Evolutionary conservation across 139 green algal species (phyloP).

Genomic region (Chlorella sp.): DNA sequence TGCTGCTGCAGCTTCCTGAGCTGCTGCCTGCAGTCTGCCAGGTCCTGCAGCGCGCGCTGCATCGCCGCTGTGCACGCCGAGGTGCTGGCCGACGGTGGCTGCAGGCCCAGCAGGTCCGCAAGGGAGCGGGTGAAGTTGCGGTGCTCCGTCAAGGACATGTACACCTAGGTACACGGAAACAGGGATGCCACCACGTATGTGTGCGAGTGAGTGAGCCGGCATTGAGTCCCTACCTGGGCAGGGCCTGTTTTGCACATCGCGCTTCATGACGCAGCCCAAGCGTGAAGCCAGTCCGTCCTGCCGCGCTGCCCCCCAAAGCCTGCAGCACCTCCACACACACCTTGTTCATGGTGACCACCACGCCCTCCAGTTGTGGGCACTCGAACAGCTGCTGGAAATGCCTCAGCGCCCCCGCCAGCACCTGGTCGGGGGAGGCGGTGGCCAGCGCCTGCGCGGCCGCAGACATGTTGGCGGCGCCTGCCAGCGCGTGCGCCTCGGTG

Average conservation of each 20-base stretch:
- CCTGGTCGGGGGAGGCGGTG: constrained; percentile 20
- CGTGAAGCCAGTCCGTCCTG: background rate
- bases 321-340: too few relatives aligned
- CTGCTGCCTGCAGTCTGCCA: background rate
- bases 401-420: constrained; percentile 17
- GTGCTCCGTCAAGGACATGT: constrained; percentile 35
- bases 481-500: background rate
- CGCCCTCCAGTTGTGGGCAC: constrained; percentile 33
- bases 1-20: background rate
- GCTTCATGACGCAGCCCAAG: background rate
- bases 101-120: constrained; percentile 31
- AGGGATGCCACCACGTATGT: too few relatives aligned
- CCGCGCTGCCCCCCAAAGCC: background rate
- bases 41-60: background rate
- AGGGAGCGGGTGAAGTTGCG: constrained; percentile 40
- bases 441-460: constrained; percentile 26
- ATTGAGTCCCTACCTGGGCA: too few relatives aligned
- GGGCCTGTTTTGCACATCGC: too few relatives aligned
- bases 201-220: too few relatives aligned
- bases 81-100: background rate
- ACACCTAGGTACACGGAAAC: too few relatives aligned
- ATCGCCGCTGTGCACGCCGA: constrained; percentile 14
- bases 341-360: constrained; percentile 47
- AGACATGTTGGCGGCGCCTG: background rate
- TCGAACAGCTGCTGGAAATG: constrained; percentile 55